Evolutionary conservation across 768 basidiomycete species (phyloP).

Genomic region (Mycena sanguinolenta): DNA sequence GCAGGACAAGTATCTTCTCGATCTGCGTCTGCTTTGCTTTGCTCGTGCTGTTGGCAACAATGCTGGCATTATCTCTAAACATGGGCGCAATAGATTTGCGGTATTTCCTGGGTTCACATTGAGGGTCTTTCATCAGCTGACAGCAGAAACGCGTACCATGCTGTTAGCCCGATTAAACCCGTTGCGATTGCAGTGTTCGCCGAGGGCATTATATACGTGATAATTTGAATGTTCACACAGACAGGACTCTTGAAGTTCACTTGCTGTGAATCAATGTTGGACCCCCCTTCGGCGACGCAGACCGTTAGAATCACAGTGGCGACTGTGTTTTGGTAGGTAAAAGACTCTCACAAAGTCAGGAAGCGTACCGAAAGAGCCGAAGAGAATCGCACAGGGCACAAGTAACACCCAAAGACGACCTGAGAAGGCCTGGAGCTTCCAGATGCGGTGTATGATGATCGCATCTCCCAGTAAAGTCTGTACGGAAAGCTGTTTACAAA

Average conservation of each 20-base stretch:
- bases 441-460: background rate
- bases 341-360: background rate
- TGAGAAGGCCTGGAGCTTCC: conserved; percentile 5
- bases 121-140: background rate
- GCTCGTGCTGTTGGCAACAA: background rate
- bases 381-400: background rate
- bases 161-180: background rate
- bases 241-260: background rate
- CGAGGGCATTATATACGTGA: background rate
- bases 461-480: conserved; percentile 6
- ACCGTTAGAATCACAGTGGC: background rate
- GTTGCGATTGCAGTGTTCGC: background rate
- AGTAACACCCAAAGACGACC: background rate
- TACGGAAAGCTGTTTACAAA: background rate
- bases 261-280: background rate
- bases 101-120: conserved; percentile 15
- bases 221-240: background rate
- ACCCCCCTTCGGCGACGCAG: background rate
- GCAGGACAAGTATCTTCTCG: conserved; percentile 20
- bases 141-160: background rate
- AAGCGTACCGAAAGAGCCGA: conserved; percentile 6
- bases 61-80: background rate
- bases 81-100: conserved; percentile 8
- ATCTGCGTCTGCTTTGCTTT: background rate
- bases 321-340: background rate